Conservation (phyloP, 2,329 filamentous ascomycete genomes). For the Keithomyces neogunnii region DNA sequence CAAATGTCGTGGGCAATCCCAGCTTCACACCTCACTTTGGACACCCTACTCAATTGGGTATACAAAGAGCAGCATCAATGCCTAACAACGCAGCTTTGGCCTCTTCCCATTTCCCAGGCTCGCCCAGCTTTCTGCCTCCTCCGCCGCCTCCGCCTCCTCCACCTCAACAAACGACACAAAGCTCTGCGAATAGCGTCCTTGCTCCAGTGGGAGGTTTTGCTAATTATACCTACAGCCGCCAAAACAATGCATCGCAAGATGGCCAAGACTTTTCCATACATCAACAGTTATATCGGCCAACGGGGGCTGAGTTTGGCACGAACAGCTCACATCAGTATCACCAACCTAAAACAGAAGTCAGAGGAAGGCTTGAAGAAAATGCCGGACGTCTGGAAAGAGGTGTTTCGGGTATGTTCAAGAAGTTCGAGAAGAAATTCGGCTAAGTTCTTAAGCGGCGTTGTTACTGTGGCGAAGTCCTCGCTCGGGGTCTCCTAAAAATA, state of each 20-base stretch:
- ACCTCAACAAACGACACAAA: slow-evolving; percentile 20
- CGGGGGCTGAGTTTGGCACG: slow-evolving; percentile 44
- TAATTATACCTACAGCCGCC: slow-evolving; percentile 38
- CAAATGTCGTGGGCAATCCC: not conserved
- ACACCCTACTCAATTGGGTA: slow-evolving; percentile 31
- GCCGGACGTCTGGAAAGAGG: slow-evolving; percentile 61
- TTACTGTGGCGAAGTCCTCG: not conserved
- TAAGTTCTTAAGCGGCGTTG: slow-evolving; percentile 16
- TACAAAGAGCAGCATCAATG: slow-evolving; percentile 42
- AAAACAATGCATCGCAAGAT: slow-evolving; percentile 14
- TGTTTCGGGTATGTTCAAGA: slow-evolving; percentile 64
- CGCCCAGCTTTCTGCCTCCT: slow-evolving; percentile 33
- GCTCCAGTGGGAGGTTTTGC: slow-evolving; percentile 47
- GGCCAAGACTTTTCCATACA: slow-evolving; percentile 50
- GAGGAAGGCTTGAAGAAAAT: slow-evolving; percentile 53
- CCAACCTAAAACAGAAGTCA: slow-evolving; percentile 33
- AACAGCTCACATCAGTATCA: slow-evolving; percentile 25
- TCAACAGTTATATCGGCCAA: slow-evolving; percentile 61
- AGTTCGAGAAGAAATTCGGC: slow-evolving; percentile 67
- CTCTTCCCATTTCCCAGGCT: slow-evolving; percentile 23
- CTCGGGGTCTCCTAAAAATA: no score
- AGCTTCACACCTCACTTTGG: slow-evolving; percentile 31
- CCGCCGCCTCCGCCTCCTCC: slow-evolving; percentile 25
- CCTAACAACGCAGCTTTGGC: slow-evolving; percentile 30
- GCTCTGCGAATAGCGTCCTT: slow-evolving; percentile 27